Evolutionary conservation across 257 asterid species (phyloP).

Genomic region (Forsythia suspensa): DNA sequence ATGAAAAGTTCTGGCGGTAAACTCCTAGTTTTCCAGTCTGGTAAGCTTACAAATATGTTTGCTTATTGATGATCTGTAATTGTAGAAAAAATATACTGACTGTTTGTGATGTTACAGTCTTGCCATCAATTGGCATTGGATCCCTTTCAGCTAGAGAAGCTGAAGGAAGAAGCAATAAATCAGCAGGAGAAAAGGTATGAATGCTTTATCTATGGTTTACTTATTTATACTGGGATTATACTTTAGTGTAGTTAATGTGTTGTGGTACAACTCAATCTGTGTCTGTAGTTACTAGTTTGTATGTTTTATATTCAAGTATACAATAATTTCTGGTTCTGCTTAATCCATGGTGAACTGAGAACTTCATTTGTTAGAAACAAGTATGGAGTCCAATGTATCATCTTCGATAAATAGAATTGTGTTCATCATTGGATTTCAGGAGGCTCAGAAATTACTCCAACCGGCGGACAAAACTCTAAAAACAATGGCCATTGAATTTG

Average conservation of each 20-base stretch:
- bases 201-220: slow-evolving; percentile 17
- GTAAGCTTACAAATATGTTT: slow-evolving; percentile 14
- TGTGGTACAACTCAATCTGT: background rate
- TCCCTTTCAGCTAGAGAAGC: slow-evolving; percentile 99
- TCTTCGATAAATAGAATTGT: slow-evolving; percentile 2
- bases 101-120: slow-evolving; percentile 48
- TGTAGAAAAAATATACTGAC: slow-evolving; percentile 10
- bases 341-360: background rate
- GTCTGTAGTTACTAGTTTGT: background rate
- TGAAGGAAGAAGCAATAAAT: slow-evolving; percentile 85
- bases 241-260: background rate
- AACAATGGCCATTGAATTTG: slow-evolving; percentile 96
- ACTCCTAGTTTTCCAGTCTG: slow-evolving; percentile 12
- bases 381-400: background rate
- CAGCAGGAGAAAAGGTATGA: slow-evolving; percentile 85
- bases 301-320: background rate
- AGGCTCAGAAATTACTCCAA: slow-evolving; percentile 91
- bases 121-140: slow-evolving; percentile 89
- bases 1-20: slow-evolving; percentile 54
- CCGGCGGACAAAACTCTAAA: slow-evolving; percentile 84
- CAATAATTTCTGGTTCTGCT: background rate
- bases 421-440: slow-evolving; percentile 58
- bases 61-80: background rate
- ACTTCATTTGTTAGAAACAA: background rate
- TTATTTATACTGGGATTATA: background rate